Percentiles rank a stretch among this genome's conserved stretches.
Evolutionary conservation across 257 asterid species (phyloP).

Genomic region (Solanum dulcamara): DNA sequence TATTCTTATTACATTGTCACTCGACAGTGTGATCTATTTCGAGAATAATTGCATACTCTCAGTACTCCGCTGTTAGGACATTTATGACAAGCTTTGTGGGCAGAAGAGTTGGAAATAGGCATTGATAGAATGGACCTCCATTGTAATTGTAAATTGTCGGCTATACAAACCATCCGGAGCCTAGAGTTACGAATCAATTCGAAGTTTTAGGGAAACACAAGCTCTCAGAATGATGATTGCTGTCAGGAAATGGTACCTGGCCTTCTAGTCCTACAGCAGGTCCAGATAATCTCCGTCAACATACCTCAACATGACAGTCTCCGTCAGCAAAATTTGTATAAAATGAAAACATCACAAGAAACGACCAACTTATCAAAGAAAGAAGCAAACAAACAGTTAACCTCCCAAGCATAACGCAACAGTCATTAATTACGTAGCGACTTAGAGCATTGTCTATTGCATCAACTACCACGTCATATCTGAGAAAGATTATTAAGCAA

Average conservation of each 20-base stretch:
- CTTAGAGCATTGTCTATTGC: no score
- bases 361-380: not conserved
- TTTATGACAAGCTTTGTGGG: conserved; percentile 91
- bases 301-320: no score
- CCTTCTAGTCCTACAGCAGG: conserved; percentile 97
- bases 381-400: not conserved
- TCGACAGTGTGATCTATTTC: not conserved
- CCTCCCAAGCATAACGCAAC: no score
- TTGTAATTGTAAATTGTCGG: conserved; percentile 77
- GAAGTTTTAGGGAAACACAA: not conserved
- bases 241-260: conserved; percentile 42
- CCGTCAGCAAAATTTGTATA: not conserved
- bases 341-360: not conserved
- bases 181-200: not conserved
- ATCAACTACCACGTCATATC: no score
- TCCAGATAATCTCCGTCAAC: no score
- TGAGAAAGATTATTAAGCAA: no score
- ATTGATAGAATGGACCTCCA: conserved; percentile 90
- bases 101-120: conserved; percentile 87
- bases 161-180: conserved; percentile 25
- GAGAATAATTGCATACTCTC: conserved; percentile 29
- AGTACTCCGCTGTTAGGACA: conserved; percentile 92
- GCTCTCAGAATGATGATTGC: not conserved
- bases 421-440: no score
- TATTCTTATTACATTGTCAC: not conserved